Evolutionary conservation across 2,329 filamentous ascomycete genomes (phyloP).

Genomic region (Hypoxylon sp.): DNA sequence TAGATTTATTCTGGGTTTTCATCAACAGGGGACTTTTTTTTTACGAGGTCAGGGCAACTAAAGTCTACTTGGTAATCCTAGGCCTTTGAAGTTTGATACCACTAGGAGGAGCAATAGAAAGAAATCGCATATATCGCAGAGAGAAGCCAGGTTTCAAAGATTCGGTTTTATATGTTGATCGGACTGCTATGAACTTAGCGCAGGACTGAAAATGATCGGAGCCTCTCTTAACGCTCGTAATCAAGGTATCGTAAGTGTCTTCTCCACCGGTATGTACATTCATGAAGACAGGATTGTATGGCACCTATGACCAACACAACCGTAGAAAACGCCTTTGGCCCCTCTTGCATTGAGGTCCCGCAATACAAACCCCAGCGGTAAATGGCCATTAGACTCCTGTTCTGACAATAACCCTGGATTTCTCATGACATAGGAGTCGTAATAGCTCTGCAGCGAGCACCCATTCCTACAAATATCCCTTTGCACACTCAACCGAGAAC

Average conservation of each 20-base stretch:
- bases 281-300: not conserved
- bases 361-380: not conserved
- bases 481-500: constrained; percentile 44
- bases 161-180: not conserved
- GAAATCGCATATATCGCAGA: not conserved
- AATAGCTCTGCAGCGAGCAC: not conserved
- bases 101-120: not conserved
- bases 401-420: not conserved
- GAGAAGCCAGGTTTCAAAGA: not conserved
- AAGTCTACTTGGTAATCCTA: no score
- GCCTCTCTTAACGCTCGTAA: not conserved
- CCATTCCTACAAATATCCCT: not conserved
- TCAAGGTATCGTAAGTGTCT: not conserved
- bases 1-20: not conserved
- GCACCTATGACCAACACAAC: not conserved
- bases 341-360: not conserved
- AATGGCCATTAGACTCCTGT: not conserved
- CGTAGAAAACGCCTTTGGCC: not conserved
- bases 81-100: not conserved
- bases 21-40: no score
- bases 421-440: not conserved
- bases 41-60: no score
- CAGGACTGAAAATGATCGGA: not conserved
- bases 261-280: not conserved
- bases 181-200: not conserved